Conservation (phyloP, 371 early-diverging fungal species). For the Blastocladiella emersonii region DNA sequence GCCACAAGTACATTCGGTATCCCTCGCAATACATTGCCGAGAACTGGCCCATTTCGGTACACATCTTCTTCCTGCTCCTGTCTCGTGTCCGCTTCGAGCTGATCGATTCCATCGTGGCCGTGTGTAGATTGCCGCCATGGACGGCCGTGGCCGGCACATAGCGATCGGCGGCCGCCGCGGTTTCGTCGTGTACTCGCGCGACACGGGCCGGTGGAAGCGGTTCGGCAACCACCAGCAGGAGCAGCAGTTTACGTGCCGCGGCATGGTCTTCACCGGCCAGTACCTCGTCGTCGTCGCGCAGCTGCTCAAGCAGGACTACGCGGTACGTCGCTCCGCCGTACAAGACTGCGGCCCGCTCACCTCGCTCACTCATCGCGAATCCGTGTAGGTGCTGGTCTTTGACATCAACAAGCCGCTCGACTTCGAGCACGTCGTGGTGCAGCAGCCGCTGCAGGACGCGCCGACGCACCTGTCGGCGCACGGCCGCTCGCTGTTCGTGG, state of each 20-base stretch:
- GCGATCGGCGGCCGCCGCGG: slow-evolving; percentile 72
- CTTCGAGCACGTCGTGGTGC: too few species aligned
- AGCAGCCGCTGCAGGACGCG: too few species aligned
- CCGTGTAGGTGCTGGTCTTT: too few species aligned
- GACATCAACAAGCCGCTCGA: too few species aligned
- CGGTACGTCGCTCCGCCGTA: too few species aligned
- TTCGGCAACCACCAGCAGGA: slow-evolving; percentile 78
- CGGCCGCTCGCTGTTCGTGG: too few species aligned
- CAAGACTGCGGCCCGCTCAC: too few species aligned
- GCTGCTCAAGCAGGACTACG: neutral
- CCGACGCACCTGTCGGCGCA: too few species aligned
- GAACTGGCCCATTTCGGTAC: slow-evolving; percentile 71
- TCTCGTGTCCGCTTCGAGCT: neutral
- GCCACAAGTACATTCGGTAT: slow-evolving; percentile 10
- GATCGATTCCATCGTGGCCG: neutral
- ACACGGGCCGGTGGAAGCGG: slow-evolving; percentile 64
- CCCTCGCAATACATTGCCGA: slow-evolving; percentile 60
- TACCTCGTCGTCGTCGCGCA: slow-evolving; percentile 8
- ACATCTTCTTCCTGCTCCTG: too few species aligned
- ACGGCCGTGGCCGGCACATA: slow-evolving; percentile 49
- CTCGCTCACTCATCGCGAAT: too few species aligned
- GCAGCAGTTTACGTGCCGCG: slow-evolving; percentile 53
- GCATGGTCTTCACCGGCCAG: slow-evolving; percentile 38
- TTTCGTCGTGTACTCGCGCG: slow-evolving; percentile 55
- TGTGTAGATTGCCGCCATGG: slow-evolving; percentile 40